phyloP scores from a whole-genome alignment of 352 stramenopile species.

The Pythium monospermum region DNA sequence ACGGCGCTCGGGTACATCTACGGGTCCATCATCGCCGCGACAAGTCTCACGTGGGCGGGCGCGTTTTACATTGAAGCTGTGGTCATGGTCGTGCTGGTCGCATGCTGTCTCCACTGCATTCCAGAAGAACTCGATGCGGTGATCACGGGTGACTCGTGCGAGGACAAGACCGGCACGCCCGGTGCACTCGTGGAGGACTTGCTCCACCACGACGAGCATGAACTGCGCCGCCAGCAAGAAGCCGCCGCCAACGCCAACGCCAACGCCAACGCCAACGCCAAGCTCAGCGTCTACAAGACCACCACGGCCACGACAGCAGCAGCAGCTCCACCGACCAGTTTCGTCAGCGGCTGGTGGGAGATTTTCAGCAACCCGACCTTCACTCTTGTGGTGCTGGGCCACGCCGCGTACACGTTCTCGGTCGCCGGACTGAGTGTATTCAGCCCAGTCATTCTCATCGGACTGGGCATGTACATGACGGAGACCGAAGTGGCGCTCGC shows the following conservation, averaged over 20 bases:
- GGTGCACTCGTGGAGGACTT: slow-evolving; percentile 1
- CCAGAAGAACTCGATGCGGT: slow-evolving; percentile 53
- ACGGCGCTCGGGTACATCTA: slow-evolving; percentile 91
- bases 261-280: too few species aligned
- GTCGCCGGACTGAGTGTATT: slow-evolving; percentile 85
- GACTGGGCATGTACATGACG: slow-evolving; percentile 80
- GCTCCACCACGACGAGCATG: slow-evolving; percentile 22
- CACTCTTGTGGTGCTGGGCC: slow-evolving; percentile 74
- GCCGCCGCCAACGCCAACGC: too few species aligned
- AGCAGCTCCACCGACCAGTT: slow-evolving; percentile 27
- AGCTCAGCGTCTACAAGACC: slow-evolving; percentile 20
- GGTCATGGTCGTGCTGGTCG: slow-evolving; percentile 73
- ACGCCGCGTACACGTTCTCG: slow-evolving; percentile 86
- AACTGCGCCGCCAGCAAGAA: neutral
- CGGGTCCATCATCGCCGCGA: slow-evolving; percentile 59
- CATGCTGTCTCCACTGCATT: slow-evolving; percentile 58
- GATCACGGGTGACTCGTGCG: slow-evolving; percentile 23
- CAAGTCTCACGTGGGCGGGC: slow-evolving; percentile 59
- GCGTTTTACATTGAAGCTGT: slow-evolving; percentile 88
- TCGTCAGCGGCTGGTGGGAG: slow-evolving; percentile 52
- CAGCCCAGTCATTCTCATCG: slow-evolving; percentile 85
- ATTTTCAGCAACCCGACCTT: slow-evolving; percentile 75
- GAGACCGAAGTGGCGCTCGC: slow-evolving; percentile 82
- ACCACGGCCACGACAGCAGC: slow-evolving; percentile 19
- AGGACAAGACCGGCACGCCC: slow-evolving; percentile 1